phyloP scores from a whole-genome alignment of 768 basidiomycete species.

The Trametes gibbosa region DNA sequence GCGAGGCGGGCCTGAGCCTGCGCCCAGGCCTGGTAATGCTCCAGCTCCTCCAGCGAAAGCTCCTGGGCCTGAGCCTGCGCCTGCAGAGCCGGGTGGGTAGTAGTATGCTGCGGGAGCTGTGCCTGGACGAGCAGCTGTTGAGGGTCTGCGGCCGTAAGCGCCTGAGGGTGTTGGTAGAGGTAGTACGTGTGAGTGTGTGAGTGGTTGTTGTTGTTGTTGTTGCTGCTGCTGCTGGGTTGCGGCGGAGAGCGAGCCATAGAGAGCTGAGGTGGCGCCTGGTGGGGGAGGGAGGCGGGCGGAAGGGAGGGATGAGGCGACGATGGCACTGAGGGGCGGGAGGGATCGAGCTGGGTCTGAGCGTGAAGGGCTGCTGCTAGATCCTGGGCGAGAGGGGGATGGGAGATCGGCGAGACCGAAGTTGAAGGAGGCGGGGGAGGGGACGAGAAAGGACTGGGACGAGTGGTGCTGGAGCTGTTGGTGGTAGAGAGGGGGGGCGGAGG shows the following conservation, averaged over 20 bases:
- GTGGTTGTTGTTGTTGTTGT: conserved; percentile 33
- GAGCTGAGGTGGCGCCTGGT: conserved; percentile 35
- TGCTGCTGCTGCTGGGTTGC: conserved; percentile 36
- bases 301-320: conserved; percentile 70
- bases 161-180: conserved; percentile 51
- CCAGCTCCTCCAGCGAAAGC: conserved; percentile 42
- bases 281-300: conserved; percentile 37
- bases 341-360: conserved; percentile 44
- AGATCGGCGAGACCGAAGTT: conserved; percentile 42
- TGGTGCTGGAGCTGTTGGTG: conserved; percentile 30
- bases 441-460: conserved; percentile 66
- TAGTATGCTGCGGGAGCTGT: conserved; percentile 70
- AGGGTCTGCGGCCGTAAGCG: conserved; percentile 50
- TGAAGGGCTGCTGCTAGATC: conserved; percentile 47
- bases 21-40: conserved; percentile 37
- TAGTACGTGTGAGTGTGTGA: conserved; percentile 50
- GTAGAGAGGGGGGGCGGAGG: conserved; percentile 28
- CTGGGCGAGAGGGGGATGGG: conserved; percentile 39
- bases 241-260: conserved; percentile 37
- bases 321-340: conserved; percentile 72
- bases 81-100: conserved; percentile 39
- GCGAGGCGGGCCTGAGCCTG: conserved; percentile 34
- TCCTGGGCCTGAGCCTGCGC: conserved; percentile 30
- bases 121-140: conserved; percentile 62
- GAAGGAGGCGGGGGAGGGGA: conserved; percentile 49